A percentile compares a stretch with the other conserved stretches of the same genome.
Evolutionary conservation across 2,329 filamentous ascomycete species (phyloP).

Genomic region (Aspergillus carbonarius): DNA sequence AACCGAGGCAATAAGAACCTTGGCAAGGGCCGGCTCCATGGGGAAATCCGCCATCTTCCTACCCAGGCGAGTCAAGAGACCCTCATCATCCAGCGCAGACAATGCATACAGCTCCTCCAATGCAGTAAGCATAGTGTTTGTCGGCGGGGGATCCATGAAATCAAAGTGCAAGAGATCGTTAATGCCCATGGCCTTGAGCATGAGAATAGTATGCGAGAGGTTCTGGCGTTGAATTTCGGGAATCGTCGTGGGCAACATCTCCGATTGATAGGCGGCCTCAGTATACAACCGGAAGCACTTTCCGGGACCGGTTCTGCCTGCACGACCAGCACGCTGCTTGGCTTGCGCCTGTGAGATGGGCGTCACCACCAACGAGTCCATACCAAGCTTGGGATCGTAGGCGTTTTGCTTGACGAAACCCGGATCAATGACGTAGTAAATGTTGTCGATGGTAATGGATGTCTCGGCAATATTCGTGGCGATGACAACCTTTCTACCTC

Average conservation of each 20-base stretch:
- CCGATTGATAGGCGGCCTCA: conserved; percentile 89
- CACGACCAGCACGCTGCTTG: conserved; percentile 88
- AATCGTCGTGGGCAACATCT: conserved; percentile 95
- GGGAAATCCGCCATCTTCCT: conserved; percentile 98
- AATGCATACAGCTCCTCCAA: conserved; percentile 93
- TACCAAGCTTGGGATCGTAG: conserved; percentile 94
- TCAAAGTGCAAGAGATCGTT: conserved; percentile 97
- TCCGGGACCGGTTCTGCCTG: conserved; percentile 89
- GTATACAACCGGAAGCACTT: conserved; percentile 97
- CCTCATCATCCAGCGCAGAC: conserved; percentile 90
- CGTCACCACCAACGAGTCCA: conserved; percentile 94
- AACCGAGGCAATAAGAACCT: conserved; percentile 83
- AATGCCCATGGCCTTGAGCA: conserved; percentile 99
- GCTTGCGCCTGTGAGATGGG: conserved; percentile 97
- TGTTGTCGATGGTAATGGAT: conserved; percentile 95
- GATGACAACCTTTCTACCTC: conserved; percentile 89
- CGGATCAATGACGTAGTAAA: conserved; percentile 95
- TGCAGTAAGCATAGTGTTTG: conserved; percentile 95
- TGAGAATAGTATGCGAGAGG: conserved; percentile 85
- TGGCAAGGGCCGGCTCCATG: conserved; percentile 91
- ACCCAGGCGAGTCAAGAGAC: conserved; percentile 83
- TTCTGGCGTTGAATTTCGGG: conserved; percentile 97
- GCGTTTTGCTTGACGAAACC: conserved; percentile 98
- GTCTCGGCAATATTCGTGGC: conserved; percentile 99
- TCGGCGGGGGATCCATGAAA: conserved; percentile 97